Evolutionary conservation across 2,329 filamentous ascomycete genomes (phyloP).

Genomic region (Dactylella cylindrospora): DNA sequence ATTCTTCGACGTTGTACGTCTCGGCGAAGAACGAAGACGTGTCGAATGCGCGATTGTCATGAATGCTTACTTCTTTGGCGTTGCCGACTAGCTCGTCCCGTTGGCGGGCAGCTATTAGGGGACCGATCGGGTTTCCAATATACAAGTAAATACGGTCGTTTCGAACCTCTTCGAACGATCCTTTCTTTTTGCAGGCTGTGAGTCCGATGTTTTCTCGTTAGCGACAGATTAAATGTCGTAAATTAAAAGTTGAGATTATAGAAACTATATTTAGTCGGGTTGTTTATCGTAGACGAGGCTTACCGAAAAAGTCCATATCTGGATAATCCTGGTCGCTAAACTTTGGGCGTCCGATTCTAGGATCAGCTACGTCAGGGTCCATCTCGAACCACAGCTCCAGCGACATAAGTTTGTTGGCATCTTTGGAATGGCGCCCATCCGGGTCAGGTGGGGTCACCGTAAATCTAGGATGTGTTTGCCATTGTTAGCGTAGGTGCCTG

Average conservation of each 20-base stretch:
- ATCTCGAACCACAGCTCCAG: constrained; percentile 29
- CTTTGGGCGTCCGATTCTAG: neutral
- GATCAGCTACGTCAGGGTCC: constrained; percentile 2
- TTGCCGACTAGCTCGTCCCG: constrained; percentile 12
- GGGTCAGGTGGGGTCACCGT: constrained; percentile 19
- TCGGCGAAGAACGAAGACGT: constrained; percentile 16
- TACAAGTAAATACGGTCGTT: constrained; percentile 6
- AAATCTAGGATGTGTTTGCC: neutral
- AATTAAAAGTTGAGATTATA: too few species aligned
- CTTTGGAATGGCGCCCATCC: neutral
- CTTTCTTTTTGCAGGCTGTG: constrained; percentile 33
- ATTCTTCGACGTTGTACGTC: constrained; percentile 10
- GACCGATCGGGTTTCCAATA: constrained; percentile 24
- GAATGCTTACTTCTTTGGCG: neutral
- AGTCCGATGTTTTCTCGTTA: too few species aligned
- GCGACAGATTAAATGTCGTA: too few species aligned
- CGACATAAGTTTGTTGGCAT: constrained; percentile 6
- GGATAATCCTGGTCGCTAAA: constrained; percentile 17
- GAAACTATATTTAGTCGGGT: too few species aligned
- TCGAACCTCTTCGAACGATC: too few species aligned
- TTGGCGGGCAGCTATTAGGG: constrained; percentile 12
- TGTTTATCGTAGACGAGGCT: neutral
- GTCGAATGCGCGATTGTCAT: constrained; percentile 26
- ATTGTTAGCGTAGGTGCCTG: neutral
- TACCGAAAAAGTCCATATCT: constrained; percentile 30